Base-by-base conservation (phyloP, 1,284 basidiomycete genomes). In the Mycosarcoma mackinlayi region DNA sequence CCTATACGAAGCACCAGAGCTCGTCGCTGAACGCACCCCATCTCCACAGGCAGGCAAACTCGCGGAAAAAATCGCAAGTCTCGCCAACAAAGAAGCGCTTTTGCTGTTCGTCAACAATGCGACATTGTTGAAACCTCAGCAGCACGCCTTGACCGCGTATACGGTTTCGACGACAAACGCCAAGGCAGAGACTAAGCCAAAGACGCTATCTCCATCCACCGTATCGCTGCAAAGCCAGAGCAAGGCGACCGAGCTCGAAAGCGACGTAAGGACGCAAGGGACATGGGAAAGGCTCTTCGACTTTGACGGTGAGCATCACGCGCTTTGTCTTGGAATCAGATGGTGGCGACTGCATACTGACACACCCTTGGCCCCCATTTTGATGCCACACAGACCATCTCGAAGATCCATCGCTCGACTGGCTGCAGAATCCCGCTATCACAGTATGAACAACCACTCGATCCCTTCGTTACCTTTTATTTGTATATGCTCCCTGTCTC, bases 1-100 rank as follows among this genome's bases (percentile, higher is more conserved):
- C 1, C 23, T 72, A 13, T 72, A 72, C 53, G 69, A 72, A 24
- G 69, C 69, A 44, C 69, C 69, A 5, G 60, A 66, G 21, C 51
- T 63, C 16, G 33, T 67, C 13, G 42, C 54, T 1, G 52, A 59
- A 1, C 51, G 56, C 13, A 50, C n/a, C 14, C 51, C 64, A 11
- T 67, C 59, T 9, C 31, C 39, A 33, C 69, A 72, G 16, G 55
- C 69, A n/a, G 30, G 16, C 30, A 50, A 55, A 39, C 56, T 72
- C 11, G 46, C 63, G 19, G 60, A 67, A 13, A 72, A 67, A 60
- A 53, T 67, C 37, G 60, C 64, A 0, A 34, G 35, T 4, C 44
- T 72, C 18, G 16, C 23, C 21, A 19, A 23, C 10, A 41, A 25
- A 21, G 62, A 71, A 16, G 58, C 68, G 4, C 30, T 66, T 0